Conservation (phyloP, 2,329 filamentous ascomycete species). For the Drechslerella dactyloides region DNA sequence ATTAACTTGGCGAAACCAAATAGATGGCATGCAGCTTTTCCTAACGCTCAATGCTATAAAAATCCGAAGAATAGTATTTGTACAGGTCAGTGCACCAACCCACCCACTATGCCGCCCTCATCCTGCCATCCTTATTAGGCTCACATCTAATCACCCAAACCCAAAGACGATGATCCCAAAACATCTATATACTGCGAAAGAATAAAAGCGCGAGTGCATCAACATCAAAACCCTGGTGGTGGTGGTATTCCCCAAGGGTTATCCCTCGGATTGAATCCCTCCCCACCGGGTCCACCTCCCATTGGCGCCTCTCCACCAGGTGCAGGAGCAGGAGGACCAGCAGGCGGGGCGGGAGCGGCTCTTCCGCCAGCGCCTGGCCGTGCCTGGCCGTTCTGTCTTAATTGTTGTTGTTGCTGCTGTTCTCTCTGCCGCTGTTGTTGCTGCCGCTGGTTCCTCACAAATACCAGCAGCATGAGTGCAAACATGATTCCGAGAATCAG, state of each 20-base stretch:
- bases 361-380: constrained; percentile 49
- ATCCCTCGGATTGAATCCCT: constrained; percentile 35
- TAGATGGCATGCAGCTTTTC: neutral
- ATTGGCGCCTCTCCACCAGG: constrained; percentile 37
- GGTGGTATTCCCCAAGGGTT: constrained; percentile 29
- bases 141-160: constrained; percentile 1
- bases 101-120: neutral
- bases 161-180: constrained; percentile 7
- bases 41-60: constrained; percentile 29
- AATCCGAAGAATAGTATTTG: constrained; percentile 25
- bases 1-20: too few species aligned
- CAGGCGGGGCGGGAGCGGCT: constrained; percentile 56
- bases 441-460: constrained; percentile 77
- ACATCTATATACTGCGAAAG: constrained; percentile 28
- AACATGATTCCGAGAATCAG: constrained; percentile 80
- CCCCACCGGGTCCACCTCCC: constrained; percentile 52
- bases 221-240: constrained; percentile 18
- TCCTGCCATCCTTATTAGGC: neutral
- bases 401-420: constrained; percentile 54
- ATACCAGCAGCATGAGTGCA: constrained; percentile 77
- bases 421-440: constrained; percentile 59
- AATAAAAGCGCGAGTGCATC: constrained; percentile 1
- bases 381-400: constrained; percentile 9
- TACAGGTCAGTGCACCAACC: constrained; percentile 17
- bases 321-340: constrained; percentile 56